Conservation (phyloP, 2,329 filamentous ascomycete species). For the Aureobasidium melanogenum region DNA sequence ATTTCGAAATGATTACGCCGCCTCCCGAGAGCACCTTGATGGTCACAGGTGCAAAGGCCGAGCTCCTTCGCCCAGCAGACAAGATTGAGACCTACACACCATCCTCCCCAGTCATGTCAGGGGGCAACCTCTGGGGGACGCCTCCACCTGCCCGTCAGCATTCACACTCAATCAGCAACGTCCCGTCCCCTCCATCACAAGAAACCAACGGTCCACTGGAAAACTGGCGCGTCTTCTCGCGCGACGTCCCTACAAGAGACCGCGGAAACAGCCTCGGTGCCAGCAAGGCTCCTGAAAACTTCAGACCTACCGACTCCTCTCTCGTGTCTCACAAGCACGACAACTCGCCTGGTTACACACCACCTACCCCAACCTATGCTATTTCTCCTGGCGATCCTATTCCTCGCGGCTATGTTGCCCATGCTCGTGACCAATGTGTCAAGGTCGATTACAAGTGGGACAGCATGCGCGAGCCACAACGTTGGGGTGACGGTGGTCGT, state of each 20-base stretch:
- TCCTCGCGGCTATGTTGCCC: slow-evolving; percentile 77
- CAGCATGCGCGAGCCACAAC: slow-evolving; percentile 66
- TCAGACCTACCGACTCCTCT: not conserved
- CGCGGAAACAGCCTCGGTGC: slow-evolving; percentile 36
- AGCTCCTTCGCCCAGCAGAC: slow-evolving; percentile 69
- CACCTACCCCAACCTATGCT: slow-evolving; percentile 74
- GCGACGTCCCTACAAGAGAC: slow-evolving; percentile 26
- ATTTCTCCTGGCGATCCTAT: slow-evolving; percentile 73
- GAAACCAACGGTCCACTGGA: slow-evolving; percentile 18
- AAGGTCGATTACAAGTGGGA: slow-evolving; percentile 95
- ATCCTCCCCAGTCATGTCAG: slow-evolving; percentile 27
- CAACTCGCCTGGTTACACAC: slow-evolving; percentile 48
- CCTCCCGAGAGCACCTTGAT: slow-evolving; percentile 81
- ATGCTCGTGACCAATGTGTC: slow-evolving; percentile 79
- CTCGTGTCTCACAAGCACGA: slow-evolving; percentile 19
- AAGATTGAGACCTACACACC: slow-evolving; percentile 39
- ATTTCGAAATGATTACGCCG: slow-evolving; percentile 85
- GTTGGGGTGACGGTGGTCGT: slow-evolving; percentile 81
- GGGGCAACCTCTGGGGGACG: slow-evolving; percentile 39
- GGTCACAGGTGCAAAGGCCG: slow-evolving; percentile 80
- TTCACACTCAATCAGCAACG: slow-evolving; percentile 13
- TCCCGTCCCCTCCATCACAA: not conserved
- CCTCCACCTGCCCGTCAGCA: slow-evolving; percentile 5
- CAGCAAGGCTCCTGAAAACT: not conserved
- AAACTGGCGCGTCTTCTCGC: slow-evolving; percentile 29